Evolutionary conservation across 495 filamentous ascomycete genomes (phyloP).

Genomic region (Aspergillus conjunctus): DNA sequence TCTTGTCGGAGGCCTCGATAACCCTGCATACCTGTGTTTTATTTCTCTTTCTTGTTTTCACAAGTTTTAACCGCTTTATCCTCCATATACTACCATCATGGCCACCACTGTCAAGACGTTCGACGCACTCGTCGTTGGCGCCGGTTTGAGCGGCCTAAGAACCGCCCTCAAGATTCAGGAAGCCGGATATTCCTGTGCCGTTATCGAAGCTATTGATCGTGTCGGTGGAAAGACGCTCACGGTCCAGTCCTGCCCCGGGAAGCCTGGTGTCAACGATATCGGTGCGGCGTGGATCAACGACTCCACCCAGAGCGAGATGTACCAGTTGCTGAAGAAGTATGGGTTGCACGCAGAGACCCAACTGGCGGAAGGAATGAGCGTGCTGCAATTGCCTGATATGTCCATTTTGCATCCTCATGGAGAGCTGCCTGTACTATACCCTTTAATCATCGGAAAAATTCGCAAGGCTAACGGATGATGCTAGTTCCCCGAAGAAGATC

Average conservation of each 20-base stretch:
- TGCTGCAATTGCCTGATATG: background rate
- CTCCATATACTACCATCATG: background rate
- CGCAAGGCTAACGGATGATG: background rate
- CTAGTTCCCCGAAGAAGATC: constrained; percentile 3
- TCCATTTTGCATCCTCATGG: constrained; percentile 1
- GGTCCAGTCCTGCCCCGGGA: background rate
- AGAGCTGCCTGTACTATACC: background rate
- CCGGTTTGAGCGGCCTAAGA: constrained; percentile 26
- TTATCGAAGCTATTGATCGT: constrained; percentile 29
- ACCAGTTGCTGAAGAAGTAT: constrained; percentile 2
- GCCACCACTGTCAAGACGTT: background rate
- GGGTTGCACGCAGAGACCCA: background rate
- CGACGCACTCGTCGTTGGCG: constrained; percentile 28
- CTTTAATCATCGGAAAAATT: background rate
- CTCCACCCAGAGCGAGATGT: constrained; percentile 3
- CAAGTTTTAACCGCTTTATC: background rate
- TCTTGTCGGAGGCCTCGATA: background rate
- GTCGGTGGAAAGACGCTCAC: constrained; percentile 26
- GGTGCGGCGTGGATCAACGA: constrained; percentile 4
- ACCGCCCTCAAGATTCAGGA: constrained; percentile 22
- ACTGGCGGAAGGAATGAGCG: background rate
- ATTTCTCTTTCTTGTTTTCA: background rate
- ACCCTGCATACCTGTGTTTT: background rate
- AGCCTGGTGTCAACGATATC: background rate
- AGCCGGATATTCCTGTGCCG: constrained; percentile 19